These are phyloP conservation scores for Blastocystis sp. DNA, from an alignment of 352 stramenopile genomes.

Conservation along the genomic window DNA sequence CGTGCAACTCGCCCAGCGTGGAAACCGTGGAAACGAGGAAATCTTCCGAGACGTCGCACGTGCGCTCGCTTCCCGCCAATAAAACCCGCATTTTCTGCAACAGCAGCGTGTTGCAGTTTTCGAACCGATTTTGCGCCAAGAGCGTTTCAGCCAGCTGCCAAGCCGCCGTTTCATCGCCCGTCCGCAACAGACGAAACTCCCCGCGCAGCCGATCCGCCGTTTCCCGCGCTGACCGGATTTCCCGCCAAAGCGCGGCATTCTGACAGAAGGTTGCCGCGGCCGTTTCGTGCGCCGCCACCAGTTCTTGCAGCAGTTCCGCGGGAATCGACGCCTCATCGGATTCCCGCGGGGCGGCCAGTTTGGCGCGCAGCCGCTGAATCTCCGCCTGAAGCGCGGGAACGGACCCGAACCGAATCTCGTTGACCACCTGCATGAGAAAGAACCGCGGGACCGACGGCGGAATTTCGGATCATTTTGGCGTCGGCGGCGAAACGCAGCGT, in stretches of 20 bases:
- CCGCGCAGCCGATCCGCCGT: neutral
- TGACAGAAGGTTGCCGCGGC: neutral
- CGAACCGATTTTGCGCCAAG: neutral
- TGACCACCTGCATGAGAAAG: conserved; percentile 64
- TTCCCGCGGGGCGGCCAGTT: neutral
- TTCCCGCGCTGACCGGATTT: neutral
- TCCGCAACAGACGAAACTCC: neutral
- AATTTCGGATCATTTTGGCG: conserved; percentile 81
- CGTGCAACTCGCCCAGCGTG: neutral
- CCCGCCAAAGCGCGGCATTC: neutral
- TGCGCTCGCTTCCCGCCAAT: neutral
- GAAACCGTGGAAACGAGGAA: conserved; percentile 19
- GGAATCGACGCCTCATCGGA: neutral
- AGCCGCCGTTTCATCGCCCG: neutral
- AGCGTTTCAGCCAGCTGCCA: neutral
- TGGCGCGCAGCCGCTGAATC: neutral
- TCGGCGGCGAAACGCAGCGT: conserved; percentile 77
- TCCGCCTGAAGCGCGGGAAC: conserved; percentile 17
- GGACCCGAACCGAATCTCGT: conserved; percentile 28
- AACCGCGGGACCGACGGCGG: conserved; percentile 76
- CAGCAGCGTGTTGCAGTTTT: neutral
- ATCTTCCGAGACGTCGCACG: neutral
- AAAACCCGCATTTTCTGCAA: conserved; percentile 19
- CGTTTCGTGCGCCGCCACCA: neutral
- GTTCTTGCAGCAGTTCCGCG: neutral